These are phyloP conservation scores for Colletotrichum tropicale DNA, from an alignment of 2,329 filamentous ascomycete species.

Conservation along the genomic window DNA sequence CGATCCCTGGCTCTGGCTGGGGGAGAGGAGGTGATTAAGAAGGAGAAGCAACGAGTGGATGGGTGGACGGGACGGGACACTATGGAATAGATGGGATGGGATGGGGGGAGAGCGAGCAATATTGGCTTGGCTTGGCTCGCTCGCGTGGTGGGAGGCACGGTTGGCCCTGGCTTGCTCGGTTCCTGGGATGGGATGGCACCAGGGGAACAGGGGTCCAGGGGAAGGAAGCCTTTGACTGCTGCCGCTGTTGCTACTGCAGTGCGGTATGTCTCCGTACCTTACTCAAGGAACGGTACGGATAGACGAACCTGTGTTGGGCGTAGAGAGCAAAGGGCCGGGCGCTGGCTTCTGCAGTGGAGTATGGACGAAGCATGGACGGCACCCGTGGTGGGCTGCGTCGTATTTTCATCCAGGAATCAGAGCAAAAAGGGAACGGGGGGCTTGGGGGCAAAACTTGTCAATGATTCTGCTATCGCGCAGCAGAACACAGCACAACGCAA, in stretches of 20 bases:
- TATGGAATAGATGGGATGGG: not conserved
- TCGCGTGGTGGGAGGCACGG: not conserved
- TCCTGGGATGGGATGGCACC: not conserved
- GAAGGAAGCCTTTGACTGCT: not conserved
- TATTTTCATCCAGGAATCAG: not conserved
- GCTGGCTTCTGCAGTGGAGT: conserved; percentile 8
- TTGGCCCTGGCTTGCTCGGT: conserved; percentile 11
- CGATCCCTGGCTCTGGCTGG: conserved; percentile 5
- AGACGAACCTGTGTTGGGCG: not conserved
- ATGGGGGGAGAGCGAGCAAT: conserved; percentile 8
- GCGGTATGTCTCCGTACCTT: not conserved
- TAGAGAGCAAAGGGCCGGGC: not conserved
- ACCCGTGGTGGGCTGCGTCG: not conserved
- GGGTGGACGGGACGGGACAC: not conserved
- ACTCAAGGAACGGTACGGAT: not conserved
- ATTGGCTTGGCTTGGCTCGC: conserved; percentile 17
- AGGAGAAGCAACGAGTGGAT: not conserved
- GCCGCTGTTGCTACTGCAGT: not conserved
- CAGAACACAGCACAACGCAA: not conserved
- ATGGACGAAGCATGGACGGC: conserved; percentile 1
- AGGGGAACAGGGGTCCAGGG: conserved; percentile 1
- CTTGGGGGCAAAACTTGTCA: not conserved
- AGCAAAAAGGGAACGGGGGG: not conserved
- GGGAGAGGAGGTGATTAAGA: not conserved
- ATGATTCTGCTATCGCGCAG: not conserved